A percentile compares a stretch with the other conserved stretches of the same genome.
Evolutionary conservation across 257 asterid genomes (phyloP).

Genomic region (Solanum sitiens): DNA sequence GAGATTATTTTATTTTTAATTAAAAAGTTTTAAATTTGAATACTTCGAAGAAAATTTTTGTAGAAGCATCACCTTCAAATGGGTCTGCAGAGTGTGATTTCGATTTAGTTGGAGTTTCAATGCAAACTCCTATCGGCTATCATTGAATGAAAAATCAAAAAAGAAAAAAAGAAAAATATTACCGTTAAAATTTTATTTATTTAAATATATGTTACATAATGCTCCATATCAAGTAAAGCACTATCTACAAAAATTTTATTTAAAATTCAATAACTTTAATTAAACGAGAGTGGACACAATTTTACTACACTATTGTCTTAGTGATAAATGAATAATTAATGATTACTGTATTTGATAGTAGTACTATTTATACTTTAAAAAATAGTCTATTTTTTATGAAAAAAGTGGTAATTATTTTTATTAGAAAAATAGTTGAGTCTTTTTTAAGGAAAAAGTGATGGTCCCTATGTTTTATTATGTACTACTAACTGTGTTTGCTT

Average conservation of each 20-base stretch:
- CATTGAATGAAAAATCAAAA: too few species aligned
- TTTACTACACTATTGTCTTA: neutral
- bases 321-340: neutral
- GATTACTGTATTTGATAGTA: neutral
- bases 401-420: neutral
- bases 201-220: too few species aligned
- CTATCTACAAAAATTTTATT: too few species aligned
- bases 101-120: neutral
- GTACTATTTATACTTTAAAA: neutral
- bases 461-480: neutral
- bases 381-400: neutral
- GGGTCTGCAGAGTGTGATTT: accelerated
- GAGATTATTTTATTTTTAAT: too few species aligned
- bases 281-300: neutral
- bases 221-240: neutral
- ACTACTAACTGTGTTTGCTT: neutral
- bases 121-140: accelerated
- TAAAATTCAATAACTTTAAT: too few species aligned
- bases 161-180: too few species aligned
- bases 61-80: neutral
- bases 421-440: neutral
- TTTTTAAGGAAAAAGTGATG: neutral
- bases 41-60: too few species aligned
- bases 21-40: too few species aligned
- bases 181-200: too few species aligned